Conservation (phyloP, 257 asterid genomes). For the Plantago major region DNA sequence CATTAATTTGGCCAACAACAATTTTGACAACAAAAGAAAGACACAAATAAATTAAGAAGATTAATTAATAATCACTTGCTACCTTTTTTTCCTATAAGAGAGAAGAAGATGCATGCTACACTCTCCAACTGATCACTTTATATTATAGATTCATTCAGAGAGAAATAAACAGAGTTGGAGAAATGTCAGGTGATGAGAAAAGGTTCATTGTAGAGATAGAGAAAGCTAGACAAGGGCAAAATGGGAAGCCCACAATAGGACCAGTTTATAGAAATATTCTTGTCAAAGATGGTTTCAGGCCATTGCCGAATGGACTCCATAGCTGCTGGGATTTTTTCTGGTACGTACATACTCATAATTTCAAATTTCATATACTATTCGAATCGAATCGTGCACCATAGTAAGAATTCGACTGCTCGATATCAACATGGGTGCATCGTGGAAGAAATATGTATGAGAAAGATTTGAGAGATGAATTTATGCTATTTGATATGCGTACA, state of each 20-base stretch:
- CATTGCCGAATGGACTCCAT: conserved; percentile 43
- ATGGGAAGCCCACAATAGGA: conserved; percentile 62
- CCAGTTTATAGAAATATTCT: conserved; percentile 60
- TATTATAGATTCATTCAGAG: no score
- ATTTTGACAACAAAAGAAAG: conserved; percentile 13
- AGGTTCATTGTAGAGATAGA: conserved; percentile 53
- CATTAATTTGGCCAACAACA: conserved; percentile 42
- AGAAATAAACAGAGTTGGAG: conserved; percentile 1
- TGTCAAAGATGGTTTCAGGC: conserved; percentile 56
- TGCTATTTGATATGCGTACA: no score
- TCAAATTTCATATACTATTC: not conserved
- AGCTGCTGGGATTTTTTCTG: conserved; percentile 78
- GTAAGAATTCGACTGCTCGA: not conserved
- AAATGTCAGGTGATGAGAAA: conserved; percentile 27
- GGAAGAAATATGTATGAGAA: not conserved
- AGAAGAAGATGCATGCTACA: no score
- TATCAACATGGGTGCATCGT: not conserved
- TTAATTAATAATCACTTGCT: no score
- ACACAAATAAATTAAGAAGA: no score
- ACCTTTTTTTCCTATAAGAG: conserved; percentile 16
- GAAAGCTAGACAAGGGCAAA: conserved; percentile 45
- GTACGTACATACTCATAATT: conserved; percentile 34
- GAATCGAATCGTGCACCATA: not conserved
- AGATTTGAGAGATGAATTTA: no score
- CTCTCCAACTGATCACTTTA: no score